Base-by-base conservation (phyloP, 139 green algal species). In the Gonium pectorale region DNA sequence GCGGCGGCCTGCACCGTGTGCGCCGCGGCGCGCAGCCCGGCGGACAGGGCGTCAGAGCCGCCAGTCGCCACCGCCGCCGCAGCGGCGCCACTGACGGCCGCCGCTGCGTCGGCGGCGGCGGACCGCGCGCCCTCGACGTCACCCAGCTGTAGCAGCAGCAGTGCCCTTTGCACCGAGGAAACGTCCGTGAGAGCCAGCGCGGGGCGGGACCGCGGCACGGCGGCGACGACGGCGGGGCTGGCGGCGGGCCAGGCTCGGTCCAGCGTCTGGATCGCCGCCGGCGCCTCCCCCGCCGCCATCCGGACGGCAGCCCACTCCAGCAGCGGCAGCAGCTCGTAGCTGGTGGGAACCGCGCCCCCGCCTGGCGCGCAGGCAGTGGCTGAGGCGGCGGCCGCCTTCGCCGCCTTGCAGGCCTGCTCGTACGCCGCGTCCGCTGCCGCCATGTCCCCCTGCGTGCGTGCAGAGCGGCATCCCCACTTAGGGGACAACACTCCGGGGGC, bases 221-320 rank as follows among this genome's bases (percentile, higher is more conserved):
- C 64, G 27, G 35, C 35, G 27, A 41, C 29, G 52, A 35, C 72
- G 51, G 35, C 72, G 21, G 35, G 52, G 35, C 52, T 35, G 51
- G 11, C 40, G 37, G 37, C 73, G 24, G 38, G n/a, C n/a, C n/a
- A n/a, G n/a, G n/a, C n/a, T n/a, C n/a, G n/a, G 40, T 49, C 41
- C 3, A 82, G 75, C 4, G 13, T 40, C 43, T 72, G 59, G 21
- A 49, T 19, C 41, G 75, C 75, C 40, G n/a, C 75, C 13, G 29
- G 41, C 17, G 40, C 9, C 1, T 35, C 19, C 2, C 75, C 75
- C 29, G 59, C 40, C 17, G 59, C 59, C 29, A 59, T 40, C 19
- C 43, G 40, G 4, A 62, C 75, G 17, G 75, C 75, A 13, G 75
- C 75, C 59, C 75, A 71, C 43, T 82, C 75, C 59, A 82, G 60